Conservation (phyloP, 2,329 filamentous ascomycete genomes). For the Aureobasidium subglaciale region DNA sequence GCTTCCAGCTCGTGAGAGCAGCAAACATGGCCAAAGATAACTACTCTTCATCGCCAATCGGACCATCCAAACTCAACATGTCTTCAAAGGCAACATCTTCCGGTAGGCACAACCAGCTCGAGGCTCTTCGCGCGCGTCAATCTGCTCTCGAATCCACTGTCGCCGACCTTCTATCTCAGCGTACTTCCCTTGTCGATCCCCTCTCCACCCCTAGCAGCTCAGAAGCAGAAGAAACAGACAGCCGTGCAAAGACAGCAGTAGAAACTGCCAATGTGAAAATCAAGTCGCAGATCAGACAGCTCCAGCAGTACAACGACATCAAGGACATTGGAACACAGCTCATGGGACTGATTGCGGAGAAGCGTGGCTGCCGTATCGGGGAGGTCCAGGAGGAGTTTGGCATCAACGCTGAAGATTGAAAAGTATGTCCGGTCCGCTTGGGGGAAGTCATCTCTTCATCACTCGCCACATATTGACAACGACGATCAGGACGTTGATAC, state of each 20-base stretch:
- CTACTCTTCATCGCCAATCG: not conserved
- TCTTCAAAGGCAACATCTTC: not conserved
- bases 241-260: slow-evolving; percentile 26
- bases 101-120: slow-evolving; percentile 5
- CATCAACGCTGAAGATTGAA: slow-evolving; percentile 38
- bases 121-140: slow-evolving; percentile 24
- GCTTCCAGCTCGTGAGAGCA: not conserved
- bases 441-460: not conserved
- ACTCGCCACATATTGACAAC: not conserved
- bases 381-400: slow-evolving; percentile 44
- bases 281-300: slow-evolving; percentile 55
- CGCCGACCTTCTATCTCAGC: slow-evolving; percentile 39
- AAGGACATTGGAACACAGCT: slow-evolving; percentile 61
- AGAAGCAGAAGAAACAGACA: not conserved
- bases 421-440: not conserved
- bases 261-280: slow-evolving; percentile 47
- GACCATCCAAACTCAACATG: not conserved
- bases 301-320: slow-evolving; percentile 66
- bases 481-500: not conserved
- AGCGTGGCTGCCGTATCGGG: slow-evolving; percentile 48
- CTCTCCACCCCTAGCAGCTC: slow-evolving; percentile 23
- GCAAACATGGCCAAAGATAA: slow-evolving; percentile 8
- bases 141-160: slow-evolving; percentile 43
- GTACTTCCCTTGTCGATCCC: slow-evolving; percentile 29
- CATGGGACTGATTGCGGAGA: slow-evolving; percentile 61